phyloP scores from a whole-genome alignment of 352 stramenopile species.

The Globisporangium carolinianum region DNA sequence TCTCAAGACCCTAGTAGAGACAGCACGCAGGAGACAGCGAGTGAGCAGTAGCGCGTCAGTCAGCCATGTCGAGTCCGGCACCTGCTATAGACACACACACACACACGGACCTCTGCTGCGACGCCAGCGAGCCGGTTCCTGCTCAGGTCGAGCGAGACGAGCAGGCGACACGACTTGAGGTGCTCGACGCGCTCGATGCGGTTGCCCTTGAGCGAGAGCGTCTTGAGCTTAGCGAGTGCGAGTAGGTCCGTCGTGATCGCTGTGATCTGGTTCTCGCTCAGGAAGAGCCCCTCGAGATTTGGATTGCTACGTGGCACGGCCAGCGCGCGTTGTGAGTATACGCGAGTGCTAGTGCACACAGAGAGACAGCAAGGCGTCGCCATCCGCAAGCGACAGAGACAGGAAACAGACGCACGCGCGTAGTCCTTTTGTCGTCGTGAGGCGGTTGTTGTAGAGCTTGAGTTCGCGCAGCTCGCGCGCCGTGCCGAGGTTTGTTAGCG shows the following conservation, averaged over 20 bases:
- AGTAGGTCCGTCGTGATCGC: conserved; percentile 51
- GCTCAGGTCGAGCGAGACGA: conserved; percentile 68
- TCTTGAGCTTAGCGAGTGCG: conserved; percentile 59
- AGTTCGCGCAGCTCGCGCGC: conserved; percentile 59
- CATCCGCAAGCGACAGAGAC: not conserved
- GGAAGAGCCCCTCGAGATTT: conserved; percentile 58
- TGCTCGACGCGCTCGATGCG: conserved; percentile 38
- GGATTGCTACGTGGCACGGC: conserved; percentile 26
- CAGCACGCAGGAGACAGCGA: not conserved
- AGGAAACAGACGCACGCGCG: conserved; percentile 23
- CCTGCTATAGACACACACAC: too few species aligned
- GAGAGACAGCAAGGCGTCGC: not conserved
- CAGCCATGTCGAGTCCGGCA: too few species aligned
- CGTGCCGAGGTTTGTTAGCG: conserved; percentile 51
- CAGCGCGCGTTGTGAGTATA: not conserved
- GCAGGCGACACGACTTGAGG: conserved; percentile 36
- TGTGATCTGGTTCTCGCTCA: conserved; percentile 69
- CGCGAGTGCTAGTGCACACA: not conserved
- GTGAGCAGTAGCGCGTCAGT: not conserved
- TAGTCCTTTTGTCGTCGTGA: conserved; percentile 41
- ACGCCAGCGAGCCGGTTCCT: conserved; percentile 41
- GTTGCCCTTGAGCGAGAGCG: conserved; percentile 70
- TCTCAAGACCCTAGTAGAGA: conserved; percentile 37
- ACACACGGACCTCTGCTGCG: conserved; percentile 27
- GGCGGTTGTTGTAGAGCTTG: conserved; percentile 81